Evolutionary conservation across 1,284 basidiomycete species (phyloP).

Genomic region (Rhodotorula sp.): DNA sequence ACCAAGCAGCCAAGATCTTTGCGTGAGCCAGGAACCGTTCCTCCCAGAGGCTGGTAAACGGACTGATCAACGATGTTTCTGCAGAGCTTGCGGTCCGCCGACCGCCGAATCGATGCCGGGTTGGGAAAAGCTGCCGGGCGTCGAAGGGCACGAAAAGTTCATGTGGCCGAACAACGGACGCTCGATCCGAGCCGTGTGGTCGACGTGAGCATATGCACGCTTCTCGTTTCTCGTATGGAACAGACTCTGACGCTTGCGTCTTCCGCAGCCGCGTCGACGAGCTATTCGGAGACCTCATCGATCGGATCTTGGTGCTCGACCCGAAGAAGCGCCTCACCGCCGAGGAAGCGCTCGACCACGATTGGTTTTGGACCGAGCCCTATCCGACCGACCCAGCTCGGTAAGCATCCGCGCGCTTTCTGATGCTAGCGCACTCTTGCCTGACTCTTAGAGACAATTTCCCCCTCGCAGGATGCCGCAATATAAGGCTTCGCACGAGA

Average conservation of each 20-base stretch:
- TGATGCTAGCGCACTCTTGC: background rate
- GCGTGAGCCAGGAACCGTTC: constrained; percentile 61
- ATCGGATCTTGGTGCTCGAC: constrained; percentile 56
- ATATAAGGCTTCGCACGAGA: constrained; percentile 79
- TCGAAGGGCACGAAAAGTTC: constrained; percentile 60
- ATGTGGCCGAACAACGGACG: constrained; percentile 10
- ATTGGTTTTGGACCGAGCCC: constrained; percentile 66
- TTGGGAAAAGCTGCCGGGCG: constrained; percentile 61
- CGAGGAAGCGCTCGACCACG: constrained; percentile 54
- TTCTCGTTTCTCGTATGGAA: too few species aligned
- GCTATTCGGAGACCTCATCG: constrained; percentile 51
- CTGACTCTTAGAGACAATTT: too few species aligned
- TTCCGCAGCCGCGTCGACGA: constrained; percentile 16
- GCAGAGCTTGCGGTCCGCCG: constrained; percentile 34
- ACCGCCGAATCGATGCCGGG: constrained; percentile 27
- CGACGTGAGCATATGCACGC: background rate
- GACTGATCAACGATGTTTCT: background rate
- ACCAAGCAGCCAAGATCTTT: constrained; percentile 89
- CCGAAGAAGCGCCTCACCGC: constrained; percentile 58
- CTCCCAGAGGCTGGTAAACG: too few species aligned
- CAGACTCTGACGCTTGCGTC: constrained; percentile 13
- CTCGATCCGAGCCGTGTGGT: constrained; percentile 4
- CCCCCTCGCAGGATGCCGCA: constrained; percentile 61
- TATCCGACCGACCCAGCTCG: constrained; percentile 27
- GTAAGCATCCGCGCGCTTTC: constrained; percentile 7